Percentiles rank a stretch among this genome's conserved stretches.
phyloP scores from a whole-genome alignment of 73 alveolate species.

The Blepharisma japonicum region DNA sequence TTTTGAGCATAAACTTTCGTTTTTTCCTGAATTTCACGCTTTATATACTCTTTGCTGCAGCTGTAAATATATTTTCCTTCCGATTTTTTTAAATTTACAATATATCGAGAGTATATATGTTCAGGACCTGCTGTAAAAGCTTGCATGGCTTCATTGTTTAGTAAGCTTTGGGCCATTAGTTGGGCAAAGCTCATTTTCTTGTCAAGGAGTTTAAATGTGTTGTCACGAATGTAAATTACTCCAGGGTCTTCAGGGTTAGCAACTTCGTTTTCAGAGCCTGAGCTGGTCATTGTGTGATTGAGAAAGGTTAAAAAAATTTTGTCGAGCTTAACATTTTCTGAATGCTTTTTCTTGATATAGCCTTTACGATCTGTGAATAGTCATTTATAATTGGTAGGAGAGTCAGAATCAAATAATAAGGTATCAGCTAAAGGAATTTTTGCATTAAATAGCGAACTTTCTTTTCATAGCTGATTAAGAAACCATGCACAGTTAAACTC shows the following conservation, averaged over 20 bases:
- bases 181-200: neutral
- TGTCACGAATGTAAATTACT: neutral
- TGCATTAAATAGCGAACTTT: neutral
- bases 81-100: neutral
- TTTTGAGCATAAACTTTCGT: neutral
- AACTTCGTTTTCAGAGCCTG: neutral
- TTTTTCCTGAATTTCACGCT: neutral
- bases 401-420: neutral
- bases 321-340: neutral
- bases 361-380: slow-evolving; percentile 12
- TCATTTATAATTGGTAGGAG: neutral
- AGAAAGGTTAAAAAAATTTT: neutral
- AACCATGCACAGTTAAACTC: neutral
- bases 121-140: neutral
- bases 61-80: neutral
- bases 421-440: slow-evolving; percentile 11
- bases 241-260: neutral
- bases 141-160: neutral
- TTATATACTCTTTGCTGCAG: neutral
- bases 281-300: neutral
- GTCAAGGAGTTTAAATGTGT: neutral
- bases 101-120: neutral
- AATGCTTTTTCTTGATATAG: neutral
- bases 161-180: neutral
- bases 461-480: neutral